Percentiles rank a stretch among this genome's conserved stretches.
These are phyloP conservation scores for Thalia dealbata DNA, from an alignment of 176 grass and related monocot genomes.

Conservation along the genomic window DNA sequence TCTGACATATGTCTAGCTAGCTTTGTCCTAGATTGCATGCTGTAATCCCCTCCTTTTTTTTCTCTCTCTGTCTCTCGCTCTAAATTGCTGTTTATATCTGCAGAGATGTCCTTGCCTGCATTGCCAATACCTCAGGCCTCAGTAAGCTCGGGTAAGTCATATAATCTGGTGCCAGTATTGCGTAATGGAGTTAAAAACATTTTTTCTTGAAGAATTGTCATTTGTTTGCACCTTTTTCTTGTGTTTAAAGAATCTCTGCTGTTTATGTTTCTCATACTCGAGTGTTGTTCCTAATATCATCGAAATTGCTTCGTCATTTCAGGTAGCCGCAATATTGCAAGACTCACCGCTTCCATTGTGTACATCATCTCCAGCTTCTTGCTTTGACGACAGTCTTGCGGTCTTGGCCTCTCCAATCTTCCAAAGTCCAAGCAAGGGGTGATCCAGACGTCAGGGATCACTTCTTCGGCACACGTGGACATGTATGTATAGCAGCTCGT, in stretches of 20 bases:
- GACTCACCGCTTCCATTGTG: neutral
- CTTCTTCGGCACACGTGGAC: neutral
- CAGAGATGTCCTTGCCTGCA: conserved; percentile 98
- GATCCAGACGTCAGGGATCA: neutral
- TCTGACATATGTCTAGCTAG: neutral
- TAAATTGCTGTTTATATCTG: conserved; percentile 17
- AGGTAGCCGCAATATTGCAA: conserved; percentile 7
- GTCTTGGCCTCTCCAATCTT: neutral
- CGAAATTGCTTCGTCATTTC: neutral
- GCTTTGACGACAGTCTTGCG: neutral
- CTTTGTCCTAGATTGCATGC: neutral
- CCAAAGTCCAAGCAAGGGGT: neutral
- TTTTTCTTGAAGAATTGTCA: neutral
- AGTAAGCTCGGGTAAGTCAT: conserved; percentile 49
- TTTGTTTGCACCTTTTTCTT: neutral
- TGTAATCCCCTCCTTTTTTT: neutral
- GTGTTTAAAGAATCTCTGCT: neutral
- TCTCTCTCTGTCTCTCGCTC: too few species aligned
- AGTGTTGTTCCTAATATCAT: neutral
- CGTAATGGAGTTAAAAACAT: too few species aligned
- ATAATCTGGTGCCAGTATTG: neutral
- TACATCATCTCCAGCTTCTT: conserved; percentile 3
- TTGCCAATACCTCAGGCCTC: conserved; percentile 56
- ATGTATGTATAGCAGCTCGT: neutral
- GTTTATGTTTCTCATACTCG: neutral